phyloP scores from a whole-genome alignment of 2,329 filamentous ascomycete species.

The Stagonosporopsis chrysanthemi region DNA sequence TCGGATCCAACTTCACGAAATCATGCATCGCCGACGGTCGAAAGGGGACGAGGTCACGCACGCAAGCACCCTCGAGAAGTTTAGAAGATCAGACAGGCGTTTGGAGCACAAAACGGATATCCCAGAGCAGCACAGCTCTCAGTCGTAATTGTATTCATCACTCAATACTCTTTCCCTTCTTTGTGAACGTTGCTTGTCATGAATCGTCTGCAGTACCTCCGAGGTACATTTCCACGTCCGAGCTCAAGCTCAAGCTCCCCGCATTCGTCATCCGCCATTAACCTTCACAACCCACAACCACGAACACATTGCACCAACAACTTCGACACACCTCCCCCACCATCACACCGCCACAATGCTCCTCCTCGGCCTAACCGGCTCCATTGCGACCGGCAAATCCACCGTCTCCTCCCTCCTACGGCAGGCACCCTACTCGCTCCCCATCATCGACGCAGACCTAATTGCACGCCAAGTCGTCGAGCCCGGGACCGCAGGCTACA shows the following conservation, averaged over 20 bases:
- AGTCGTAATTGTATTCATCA: slow-evolving; percentile 2
- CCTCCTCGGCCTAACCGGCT: slow-evolving; percentile 93
- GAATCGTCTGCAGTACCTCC: slow-evolving; percentile 2
- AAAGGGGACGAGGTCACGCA: neutral
- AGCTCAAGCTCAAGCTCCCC: slow-evolving; percentile 24
- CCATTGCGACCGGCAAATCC: slow-evolving; percentile 97
- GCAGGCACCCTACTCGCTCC: slow-evolving; percentile 80
- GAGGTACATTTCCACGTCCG: slow-evolving; percentile 18
- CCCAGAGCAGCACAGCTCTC: slow-evolving; percentile 16
- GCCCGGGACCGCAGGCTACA: slow-evolving; percentile 85
- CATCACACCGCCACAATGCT: slow-evolving; percentile 67
- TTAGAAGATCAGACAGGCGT: slow-evolving; percentile 8
- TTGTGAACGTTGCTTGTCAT: neutral
- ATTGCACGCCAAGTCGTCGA: slow-evolving; percentile 93
- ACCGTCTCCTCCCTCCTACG: slow-evolving; percentile 88
- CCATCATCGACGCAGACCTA: slow-evolving; percentile 92
- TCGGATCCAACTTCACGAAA: neutral
- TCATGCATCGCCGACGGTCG: neutral
- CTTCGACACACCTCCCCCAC: neutral
- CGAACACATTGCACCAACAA: too few species aligned
- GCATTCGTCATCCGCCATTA: slow-evolving; percentile 14
- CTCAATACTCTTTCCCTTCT: neutral
- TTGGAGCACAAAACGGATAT: slow-evolving; percentile 20
- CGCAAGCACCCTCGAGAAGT: neutral
- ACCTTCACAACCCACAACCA: neutral